Evolutionary conservation across 2,329 filamentous ascomycete species (phyloP), one percentile per base, ranked within the genome.

Genomic region (Diaporthe citrichinensis): DNA sequence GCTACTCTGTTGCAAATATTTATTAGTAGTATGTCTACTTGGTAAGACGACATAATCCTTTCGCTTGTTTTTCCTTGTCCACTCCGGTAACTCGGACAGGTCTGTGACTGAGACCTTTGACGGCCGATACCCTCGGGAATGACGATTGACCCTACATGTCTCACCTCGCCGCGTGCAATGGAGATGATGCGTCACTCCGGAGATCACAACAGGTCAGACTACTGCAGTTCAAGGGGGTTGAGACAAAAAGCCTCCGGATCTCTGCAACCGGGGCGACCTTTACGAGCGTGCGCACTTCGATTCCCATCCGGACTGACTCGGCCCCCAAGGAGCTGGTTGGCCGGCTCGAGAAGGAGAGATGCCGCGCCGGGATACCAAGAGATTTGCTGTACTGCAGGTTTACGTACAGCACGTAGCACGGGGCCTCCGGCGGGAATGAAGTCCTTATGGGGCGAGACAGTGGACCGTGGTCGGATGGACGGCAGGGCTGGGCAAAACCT

Each of bases 11-110:
- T 74, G n/a, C 39, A 53, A 59, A 39, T 67, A 62, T 72, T 28
- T 59, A 67, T 61, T 72, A 49, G 68, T 58, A 72, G 73, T 59
- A 31, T 72, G 49, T 75, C 68, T 57, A 59, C 34, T 62, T 71
- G 10, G 41, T 57, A 36, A 75, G 58, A 53, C 46, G 58, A 25
- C 51, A 67, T 53, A 34, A 49, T 49, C 46, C 36, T 59, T 71
- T 49, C 36, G 46, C 39, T 65, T 65, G 34, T 20, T 9, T 49
- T 46, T 71, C 69, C 62, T 61, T 76, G 58, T 69, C 69, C 65
- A 57, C 58, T 57, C 20, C 61, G 39, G 17, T 36, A 7, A 20
- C 25, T 12, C n/a, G 15, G 31, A 31, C 31, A 31, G 31, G 31
- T 31, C 31, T 31, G 31, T 31, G 31, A 5, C 31, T 31, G 31